Evolutionary conservation across 139 green algal genomes (phyloP).

Genomic region (Prasinococcaceae sp.): DNA sequence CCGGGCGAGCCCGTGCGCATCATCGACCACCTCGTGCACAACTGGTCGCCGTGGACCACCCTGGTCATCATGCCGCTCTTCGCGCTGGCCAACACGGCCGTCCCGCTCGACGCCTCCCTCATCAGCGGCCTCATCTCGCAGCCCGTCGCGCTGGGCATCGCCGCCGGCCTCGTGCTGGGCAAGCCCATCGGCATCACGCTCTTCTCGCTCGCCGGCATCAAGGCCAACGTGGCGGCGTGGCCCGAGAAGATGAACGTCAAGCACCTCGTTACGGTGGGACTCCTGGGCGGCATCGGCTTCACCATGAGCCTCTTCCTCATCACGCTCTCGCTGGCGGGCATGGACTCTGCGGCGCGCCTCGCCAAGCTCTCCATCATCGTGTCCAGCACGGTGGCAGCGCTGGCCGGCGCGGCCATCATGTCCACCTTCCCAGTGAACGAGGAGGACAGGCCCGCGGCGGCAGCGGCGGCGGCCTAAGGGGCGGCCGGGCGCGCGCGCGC

Average conservation of each 20-base stretch:
- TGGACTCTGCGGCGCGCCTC: neutral
- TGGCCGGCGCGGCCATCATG: neutral
- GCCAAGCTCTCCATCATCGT: neutral
- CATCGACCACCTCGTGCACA: conserved; percentile 15
- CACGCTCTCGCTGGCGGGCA: neutral
- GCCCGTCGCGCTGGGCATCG: conserved; percentile 11
- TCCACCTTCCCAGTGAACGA: too few species aligned
- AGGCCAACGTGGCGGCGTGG: conserved; percentile 1
- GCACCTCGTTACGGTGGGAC: conserved; percentile 7
- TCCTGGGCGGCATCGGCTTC: conserved; percentile 20
- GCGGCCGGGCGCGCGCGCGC: too few species aligned
- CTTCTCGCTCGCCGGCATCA: conserved; percentile 3
- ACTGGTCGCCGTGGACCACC: neutral
- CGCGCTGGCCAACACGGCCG: conserved; percentile 14
- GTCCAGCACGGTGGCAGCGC: neutral
- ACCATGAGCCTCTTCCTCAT: conserved; percentile 22
- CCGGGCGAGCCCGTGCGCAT: neutral
- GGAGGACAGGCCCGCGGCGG: too few species aligned
- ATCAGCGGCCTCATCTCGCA: neutral
- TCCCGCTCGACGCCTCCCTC: neutral
- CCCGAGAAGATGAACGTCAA: conserved; percentile 7
- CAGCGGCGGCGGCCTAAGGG: too few species aligned
- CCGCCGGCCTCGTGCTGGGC: conserved; percentile 11
- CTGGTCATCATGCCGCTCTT: conserved; percentile 21
- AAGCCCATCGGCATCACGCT: conserved; percentile 19